Base-by-base conservation (phyloP, 352 stramenopile species). In the Ophiocytium majus region DNA sequence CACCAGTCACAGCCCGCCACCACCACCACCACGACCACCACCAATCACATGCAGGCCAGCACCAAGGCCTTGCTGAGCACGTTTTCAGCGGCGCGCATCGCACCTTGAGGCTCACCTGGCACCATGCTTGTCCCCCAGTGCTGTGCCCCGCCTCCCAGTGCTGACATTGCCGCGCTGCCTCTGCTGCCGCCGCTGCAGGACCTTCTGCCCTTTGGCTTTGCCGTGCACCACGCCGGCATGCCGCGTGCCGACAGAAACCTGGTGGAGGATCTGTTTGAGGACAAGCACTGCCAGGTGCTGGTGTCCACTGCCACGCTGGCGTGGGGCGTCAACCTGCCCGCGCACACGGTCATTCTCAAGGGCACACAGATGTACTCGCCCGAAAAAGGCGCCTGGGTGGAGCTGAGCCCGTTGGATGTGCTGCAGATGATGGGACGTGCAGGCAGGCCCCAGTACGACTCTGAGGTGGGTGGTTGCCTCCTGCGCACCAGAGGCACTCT, bases 341-440 rank as follows among this genome's bases (percentile, higher is more conserved):
- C 97, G 0, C 97, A 99, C 91, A 98, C 97, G 1, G 98, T 99
- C 19, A 99, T 99, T 85, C 99, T 99, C 89, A 99, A 99, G 91
- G 98, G 98, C n/a, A 99, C 98, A 35, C 97, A 99, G 89, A 98
- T 99, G 86, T 99, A 99, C 91, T 98, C 98, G 85, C 97, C 97
- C 0, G 95, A 98, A 78, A 96, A 98, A 84, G 96, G 97, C 23
- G 92, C 95, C 31, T 99, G 97, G 97, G 97, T 95, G 32, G 97
- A 99, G 88, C 88, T 99, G 14, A 98, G 94, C 86, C 96, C 97
- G 9, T 91, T 99, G 43, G 98, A 99, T 89, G 97, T 99, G 64
- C 88, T 99, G 79, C 82, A 92, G 83, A 99, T 99, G 97, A 92
- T 99, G 84, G 98, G 97, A 84, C 93, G 98, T 88, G 97, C 98